Evolutionary conservation across 2,329 filamentous ascomycete genomes (phyloP), one percentile per base, ranked within the genome.

Genomic region (Penicillium sp.): DNA sequence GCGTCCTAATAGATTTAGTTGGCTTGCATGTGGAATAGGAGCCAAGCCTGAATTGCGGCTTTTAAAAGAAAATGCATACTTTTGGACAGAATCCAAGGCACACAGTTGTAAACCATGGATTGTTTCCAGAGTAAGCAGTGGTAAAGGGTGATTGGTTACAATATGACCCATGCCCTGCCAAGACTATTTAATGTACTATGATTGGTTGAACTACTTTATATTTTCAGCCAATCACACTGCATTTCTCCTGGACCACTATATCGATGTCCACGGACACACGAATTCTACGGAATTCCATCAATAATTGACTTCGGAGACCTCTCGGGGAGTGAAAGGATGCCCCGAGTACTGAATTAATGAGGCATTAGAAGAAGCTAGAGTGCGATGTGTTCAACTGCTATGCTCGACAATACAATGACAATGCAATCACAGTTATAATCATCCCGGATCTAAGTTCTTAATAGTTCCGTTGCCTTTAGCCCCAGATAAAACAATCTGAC

Each of bases 401-500:
- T 22, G 5, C 22, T 45, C 43, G 28, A 16, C 16, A 50, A 47
- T 47, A 17, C 50, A 31, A 22, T 3, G 22, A 22, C 2, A 22
- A 22, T 22, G 25, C 40, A 26, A 41, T 17, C 42, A 46, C 4
- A 35, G 35, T 28, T 22, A 6, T 19, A 53, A 48, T 35, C 12
- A 6, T 8, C 10, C 11, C 28, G 44, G 50, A 49, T 49, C 36
- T 40, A 35, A 28, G 47, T 51, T 55, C 48, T 47, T 33, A 35
- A 35, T 14, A 37, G 33, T 55, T 55, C 41, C 53, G 47, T 8
- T 25, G 31, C 33, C 25, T 45, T 40, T 17, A 51, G 47, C 33
- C 53, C 16, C 16, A 11, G 53, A 14, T 45, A 50, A 40, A 30
- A 40, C 41, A 28, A 50, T 35, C 38, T 44, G 52, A 54, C 22